phyloP scores from a whole-genome alignment of 768 basidiomycete genomes.

The Pleurotus cornucopiae region DNA sequence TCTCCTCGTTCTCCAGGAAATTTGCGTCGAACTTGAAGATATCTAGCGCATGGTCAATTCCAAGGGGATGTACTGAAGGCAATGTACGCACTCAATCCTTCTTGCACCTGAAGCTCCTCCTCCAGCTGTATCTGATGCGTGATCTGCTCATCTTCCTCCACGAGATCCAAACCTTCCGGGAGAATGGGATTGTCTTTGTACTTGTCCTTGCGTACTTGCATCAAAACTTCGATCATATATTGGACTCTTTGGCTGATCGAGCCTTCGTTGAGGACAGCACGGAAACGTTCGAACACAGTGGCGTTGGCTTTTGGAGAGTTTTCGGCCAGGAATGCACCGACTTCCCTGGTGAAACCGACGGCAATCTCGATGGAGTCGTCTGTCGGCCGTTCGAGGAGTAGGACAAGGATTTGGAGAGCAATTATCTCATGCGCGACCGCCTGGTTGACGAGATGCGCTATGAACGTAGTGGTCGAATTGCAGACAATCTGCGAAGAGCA shows the following conservation, averaged over 20 bases:
- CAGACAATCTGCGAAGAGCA: slow-evolving; percentile 70
- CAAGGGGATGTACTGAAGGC: not conserved
- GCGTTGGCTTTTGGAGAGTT: slow-evolving; percentile 93
- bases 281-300: slow-evolving; percentile 94
- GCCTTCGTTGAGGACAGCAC: slow-evolving; percentile 94
- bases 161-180: slow-evolving; percentile 91
- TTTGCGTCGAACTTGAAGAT: slow-evolving; percentile 93
- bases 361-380: slow-evolving; percentile 99
- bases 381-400: slow-evolving; percentile 93
- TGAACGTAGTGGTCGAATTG: slow-evolving; percentile 88
- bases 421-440: slow-evolving; percentile 90
- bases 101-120: slow-evolving; percentile 91
- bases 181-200: slow-evolving; percentile 98
- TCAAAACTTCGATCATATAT: slow-evolving; percentile 99
- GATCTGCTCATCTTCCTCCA: slow-evolving; percentile 97
- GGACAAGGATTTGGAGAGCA: slow-evolving; percentile 89
- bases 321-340: slow-evolving; percentile 91
- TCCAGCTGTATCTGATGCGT: slow-evolving; percentile 92
- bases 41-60: slow-evolving; percentile 43
- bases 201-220: slow-evolving; percentile 98
- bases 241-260: slow-evolving; percentile 94
- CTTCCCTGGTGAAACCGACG: slow-evolving; percentile 95
- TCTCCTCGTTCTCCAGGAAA: slow-evolving; percentile 87
- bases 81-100: slow-evolving; percentile 79
- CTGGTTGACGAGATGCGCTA: slow-evolving; percentile 91